These are phyloP conservation scores for Globisporangium paddicum DNA, from an alignment of 352 stramenopile species.

Conservation along the genomic window DNA sequence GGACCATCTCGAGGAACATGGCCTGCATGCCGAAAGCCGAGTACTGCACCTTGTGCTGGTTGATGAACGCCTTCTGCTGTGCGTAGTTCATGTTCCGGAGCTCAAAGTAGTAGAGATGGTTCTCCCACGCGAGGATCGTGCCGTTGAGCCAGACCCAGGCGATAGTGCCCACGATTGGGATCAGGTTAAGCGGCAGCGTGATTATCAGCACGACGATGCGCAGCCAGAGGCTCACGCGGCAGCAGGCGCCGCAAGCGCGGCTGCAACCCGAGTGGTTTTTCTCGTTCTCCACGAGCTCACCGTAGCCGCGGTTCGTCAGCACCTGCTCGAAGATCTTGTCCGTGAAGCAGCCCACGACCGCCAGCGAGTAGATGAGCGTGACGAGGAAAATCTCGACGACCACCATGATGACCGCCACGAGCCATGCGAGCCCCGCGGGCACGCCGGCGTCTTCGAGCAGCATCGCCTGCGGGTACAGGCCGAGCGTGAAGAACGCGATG, in stretches of 20 bases:
- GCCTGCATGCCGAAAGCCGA: constrained; percentile 66
- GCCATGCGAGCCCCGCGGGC: constrained; percentile 36
- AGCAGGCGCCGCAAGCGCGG: constrained; percentile 44
- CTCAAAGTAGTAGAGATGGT: constrained; percentile 76
- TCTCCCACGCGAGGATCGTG: constrained; percentile 63
- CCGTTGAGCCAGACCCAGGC: constrained; percentile 70
- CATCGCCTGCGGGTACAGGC: constrained; percentile 42
- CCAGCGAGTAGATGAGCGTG: constrained; percentile 62
- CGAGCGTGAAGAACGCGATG: constrained; percentile 37
- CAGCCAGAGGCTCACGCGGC: constrained; percentile 50
- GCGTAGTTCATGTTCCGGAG: constrained; percentile 53
- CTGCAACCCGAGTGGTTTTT: constrained; percentile 34
- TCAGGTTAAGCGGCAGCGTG: constrained; percentile 60
- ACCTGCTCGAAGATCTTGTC: constrained; percentile 68
- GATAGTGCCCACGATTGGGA: constrained; percentile 57
- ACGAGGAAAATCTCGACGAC: constrained; percentile 70
- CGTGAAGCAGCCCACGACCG: constrained; percentile 47
- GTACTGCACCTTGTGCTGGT: constrained; percentile 49
- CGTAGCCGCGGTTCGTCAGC: constrained; percentile 37
- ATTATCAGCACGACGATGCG: constrained; percentile 48
- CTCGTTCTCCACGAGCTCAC: constrained; percentile 45
- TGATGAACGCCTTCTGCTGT: constrained; percentile 49
- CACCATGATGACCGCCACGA: constrained; percentile 52
- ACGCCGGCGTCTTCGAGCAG: constrained; percentile 36
- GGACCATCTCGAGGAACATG: constrained; percentile 73